These are phyloP conservation scores for Acer saccharum DNA, from an alignment of 345 rosid genomes.

Conservation along the genomic window DNA sequence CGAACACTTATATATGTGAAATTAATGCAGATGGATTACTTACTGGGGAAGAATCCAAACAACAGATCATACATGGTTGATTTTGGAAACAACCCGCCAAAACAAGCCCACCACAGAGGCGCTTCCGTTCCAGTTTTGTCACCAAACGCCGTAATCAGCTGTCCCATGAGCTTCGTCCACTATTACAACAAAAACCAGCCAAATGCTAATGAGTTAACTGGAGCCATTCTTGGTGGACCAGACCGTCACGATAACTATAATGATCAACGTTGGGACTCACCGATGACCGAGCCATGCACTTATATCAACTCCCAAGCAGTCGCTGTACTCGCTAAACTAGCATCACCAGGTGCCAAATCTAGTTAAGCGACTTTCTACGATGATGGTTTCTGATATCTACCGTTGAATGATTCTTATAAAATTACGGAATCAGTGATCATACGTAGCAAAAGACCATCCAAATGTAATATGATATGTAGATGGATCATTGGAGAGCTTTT, in stretches of 20 bases:
- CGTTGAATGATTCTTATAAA: no score
- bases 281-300: constrained; percentile 88
- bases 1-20: neutral
- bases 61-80: constrained; percentile 94
- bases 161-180: constrained; percentile 66
- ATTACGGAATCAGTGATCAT: no score
- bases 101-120: constrained; percentile 84
- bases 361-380: no score
- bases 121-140: constrained; percentile 54
- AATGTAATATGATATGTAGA: no score
- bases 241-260: constrained; percentile 64
- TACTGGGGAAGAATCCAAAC: constrained; percentile 72
- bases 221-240: constrained; percentile 91
- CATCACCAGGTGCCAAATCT: constrained; percentile 17
- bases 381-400: no score
- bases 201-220: constrained; percentile 80
- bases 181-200: constrained; percentile 52
- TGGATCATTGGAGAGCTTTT: no score
- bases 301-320: constrained; percentile 74
- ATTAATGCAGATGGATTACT: constrained; percentile 67
- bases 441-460: no score
- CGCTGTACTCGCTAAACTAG: constrained; percentile 78
- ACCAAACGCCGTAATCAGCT: constrained; percentile 30
- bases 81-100: constrained; percentile 76
- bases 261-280: constrained; percentile 63